Conservation (phyloP, 352 stramenopile species). For the Phytopythium sindhum region DNA sequence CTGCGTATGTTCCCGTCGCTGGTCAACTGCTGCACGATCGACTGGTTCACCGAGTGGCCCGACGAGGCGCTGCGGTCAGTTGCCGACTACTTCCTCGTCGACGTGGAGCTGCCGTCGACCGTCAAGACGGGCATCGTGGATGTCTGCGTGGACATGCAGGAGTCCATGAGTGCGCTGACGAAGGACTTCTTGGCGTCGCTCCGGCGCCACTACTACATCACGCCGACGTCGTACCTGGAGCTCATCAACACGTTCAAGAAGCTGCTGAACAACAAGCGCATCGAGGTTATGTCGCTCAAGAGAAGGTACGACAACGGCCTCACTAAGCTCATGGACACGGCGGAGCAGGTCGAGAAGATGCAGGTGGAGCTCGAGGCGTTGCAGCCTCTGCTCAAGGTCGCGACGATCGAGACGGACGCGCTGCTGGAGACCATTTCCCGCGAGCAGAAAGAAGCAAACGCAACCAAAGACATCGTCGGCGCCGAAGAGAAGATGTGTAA, state of each 20-base stretch:
- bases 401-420: constrained; percentile 88
- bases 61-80: constrained; percentile 92
- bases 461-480: constrained; percentile 77
- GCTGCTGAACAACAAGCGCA: constrained; percentile 87
- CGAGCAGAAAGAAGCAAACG: constrained; percentile 88
- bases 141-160: constrained; percentile 95
- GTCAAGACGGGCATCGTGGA: constrained; percentile 90
- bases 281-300: constrained; percentile 90
- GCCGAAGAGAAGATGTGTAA: constrained; percentile 86
- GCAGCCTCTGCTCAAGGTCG: constrained; percentile 91
- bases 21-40: constrained; percentile 96
- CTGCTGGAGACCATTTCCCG: constrained; percentile 87
- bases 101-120: constrained; percentile 75
- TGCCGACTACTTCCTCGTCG: constrained; percentile 89
- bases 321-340: constrained; percentile 92
- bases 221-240: constrained; percentile 93
- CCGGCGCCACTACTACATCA: constrained; percentile 94
- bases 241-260: constrained; percentile 96
- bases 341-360: constrained; percentile 93
- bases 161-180: constrained; percentile 85
- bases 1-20: constrained; percentile 96
- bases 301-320: constrained; percentile 92
- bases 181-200: constrained; percentile 83
- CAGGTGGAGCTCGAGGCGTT: constrained; percentile 90
- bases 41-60: constrained; percentile 96